phyloP scores from a whole-genome alignment of 2,329 filamentous ascomycete species.

The Sporothrix schenckii region DNA sequence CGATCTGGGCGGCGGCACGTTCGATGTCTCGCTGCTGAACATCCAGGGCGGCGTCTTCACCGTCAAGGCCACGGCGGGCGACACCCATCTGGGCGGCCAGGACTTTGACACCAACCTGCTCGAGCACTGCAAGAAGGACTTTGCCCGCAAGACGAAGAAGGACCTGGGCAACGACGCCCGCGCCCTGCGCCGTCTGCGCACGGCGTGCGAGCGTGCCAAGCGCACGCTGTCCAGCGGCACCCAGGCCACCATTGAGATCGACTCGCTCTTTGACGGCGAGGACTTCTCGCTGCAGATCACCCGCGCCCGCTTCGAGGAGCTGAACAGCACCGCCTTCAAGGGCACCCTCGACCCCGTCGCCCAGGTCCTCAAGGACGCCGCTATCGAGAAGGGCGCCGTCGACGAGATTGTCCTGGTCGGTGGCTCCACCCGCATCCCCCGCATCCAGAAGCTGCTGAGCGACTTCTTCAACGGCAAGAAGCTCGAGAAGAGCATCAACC shows the following conservation, averaged over 20 bases:
- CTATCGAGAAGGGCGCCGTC: conserved; percentile 84
- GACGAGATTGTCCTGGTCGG: conserved; percentile 99
- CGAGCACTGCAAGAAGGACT: conserved; percentile 96
- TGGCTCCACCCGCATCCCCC: conserved; percentile 97
- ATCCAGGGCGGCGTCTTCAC: conserved; percentile 99
- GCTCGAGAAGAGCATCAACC: conserved; percentile 99
- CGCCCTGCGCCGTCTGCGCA: conserved; percentile 92
- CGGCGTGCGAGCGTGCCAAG: conserved; percentile 99
- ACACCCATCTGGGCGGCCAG: conserved; percentile 93
- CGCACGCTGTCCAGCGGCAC: conserved; percentile 96
- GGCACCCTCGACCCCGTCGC: conserved; percentile 94
- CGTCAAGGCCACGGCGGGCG: conserved; percentile 96
- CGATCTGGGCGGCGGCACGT: conserved; percentile 98
- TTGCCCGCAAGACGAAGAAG: conserved; percentile 37
- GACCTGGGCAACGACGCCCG: conserved; percentile 81
- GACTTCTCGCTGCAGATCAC: conserved; percentile 98
- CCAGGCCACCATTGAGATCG: conserved; percentile 97
- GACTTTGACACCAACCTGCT: conserved; percentile 97
- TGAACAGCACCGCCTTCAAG: conserved; percentile 93
- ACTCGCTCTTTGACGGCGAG: conserved; percentile 96
- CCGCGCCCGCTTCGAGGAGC: conserved; percentile 97
- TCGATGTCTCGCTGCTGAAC: conserved; percentile 97
- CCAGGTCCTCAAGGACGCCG: conserved; percentile 93
- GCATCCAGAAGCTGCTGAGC: conserved; percentile 97
- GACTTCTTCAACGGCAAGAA: conserved; percentile 99